phyloP scores from a whole-genome alignment of 1,284 basidiomycete species.

The Pterulicium gracile region DNA sequence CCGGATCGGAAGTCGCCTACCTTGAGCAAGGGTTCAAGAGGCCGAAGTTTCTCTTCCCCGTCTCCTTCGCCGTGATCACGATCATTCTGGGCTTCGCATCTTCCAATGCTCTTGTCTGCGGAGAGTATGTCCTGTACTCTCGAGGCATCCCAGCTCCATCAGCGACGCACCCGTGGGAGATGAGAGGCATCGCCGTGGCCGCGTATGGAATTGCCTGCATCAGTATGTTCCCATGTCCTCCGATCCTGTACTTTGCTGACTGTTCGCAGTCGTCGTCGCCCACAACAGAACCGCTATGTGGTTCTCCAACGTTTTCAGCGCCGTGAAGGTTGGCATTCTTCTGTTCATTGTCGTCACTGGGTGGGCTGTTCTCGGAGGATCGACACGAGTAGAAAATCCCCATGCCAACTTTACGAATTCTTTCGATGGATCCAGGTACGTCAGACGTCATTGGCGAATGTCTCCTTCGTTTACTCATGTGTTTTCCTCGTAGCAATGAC shows the following conservation, averaged over 20 bases:
- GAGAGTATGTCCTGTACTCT: neutral
- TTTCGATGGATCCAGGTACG: slow-evolving; percentile 28
- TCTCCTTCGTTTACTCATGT: neutral
- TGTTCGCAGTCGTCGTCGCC: slow-evolving; percentile 4
- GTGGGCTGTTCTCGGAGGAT: slow-evolving; percentile 35
- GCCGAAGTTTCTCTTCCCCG: slow-evolving; percentile 5
- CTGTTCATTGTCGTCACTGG: slow-evolving; percentile 32
- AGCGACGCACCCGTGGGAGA: slow-evolving; percentile 14
- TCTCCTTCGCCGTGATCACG: slow-evolving; percentile 4
- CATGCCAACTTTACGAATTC: slow-evolving; percentile 36
- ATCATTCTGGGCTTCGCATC: slow-evolving; percentile 5
- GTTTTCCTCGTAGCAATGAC: slow-evolving; percentile 11
- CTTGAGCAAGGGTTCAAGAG: slow-evolving; percentile 25
- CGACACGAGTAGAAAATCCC: slow-evolving; percentile 32
- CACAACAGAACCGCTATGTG: slow-evolving; percentile 6
- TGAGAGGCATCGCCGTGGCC: slow-evolving; percentile 23
- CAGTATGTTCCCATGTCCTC: neutral
- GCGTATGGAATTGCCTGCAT: slow-evolving; percentile 7
- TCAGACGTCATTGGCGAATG: slow-evolving; percentile 15
- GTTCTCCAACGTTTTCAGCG: slow-evolving; percentile 17
- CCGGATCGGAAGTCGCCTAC: slow-evolving; percentile 37
- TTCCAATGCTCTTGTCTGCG: neutral
- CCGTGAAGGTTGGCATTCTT: slow-evolving; percentile 21
- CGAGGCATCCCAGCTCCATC: neutral
- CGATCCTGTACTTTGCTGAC: neutral